Evolutionary conservation across 2,329 filamentous ascomycete genomes (phyloP), one percentile per base, ranked within the genome.

Genomic region (Cephalotrichum gorgonifer): DNA sequence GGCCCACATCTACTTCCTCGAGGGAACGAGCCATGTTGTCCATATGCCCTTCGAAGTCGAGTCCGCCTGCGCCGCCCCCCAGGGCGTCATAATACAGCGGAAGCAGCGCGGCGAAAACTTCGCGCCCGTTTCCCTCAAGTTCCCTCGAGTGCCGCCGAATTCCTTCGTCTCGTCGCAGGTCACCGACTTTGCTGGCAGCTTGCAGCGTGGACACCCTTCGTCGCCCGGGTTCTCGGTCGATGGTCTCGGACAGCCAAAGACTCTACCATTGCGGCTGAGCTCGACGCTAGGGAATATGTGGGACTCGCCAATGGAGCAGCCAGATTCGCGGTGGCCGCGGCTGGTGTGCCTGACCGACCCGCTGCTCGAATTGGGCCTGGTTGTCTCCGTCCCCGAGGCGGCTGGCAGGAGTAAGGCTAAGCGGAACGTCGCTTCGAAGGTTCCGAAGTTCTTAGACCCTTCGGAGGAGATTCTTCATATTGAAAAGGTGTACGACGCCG

Each of bases 31-130:
- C 60, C 87, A 98, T 74, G 80, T 95, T 51, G 76, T 97, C 44
- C 88, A 95, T 62, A 80, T 98, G 60, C 91, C 91, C 2, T 98
- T 98, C 60, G 90, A 97, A 66, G 86, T 96, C 39, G 88, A 95
- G 61, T 81, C 81, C 48, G 89, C 87, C 27, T 88, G 90, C 63
- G 81, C 91, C 31, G 86, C 87, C 12, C 86, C 89, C 6, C 75
- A 81, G 28, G 93, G 93, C 25, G 75, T 97, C 45, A 76, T 98
- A 20, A 79, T 98, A 50, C 91, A 97, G 65, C 78, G 90, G 52
- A 95, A 85, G 61, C 72, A 83, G 39, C 74, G 72, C 51, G 62
- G 68, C 9, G 74, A 79, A 51, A 73, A 64, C 51, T 58, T 69
- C 9, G 67, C 70, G 2, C 68, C 77, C 6, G 68, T 78, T 22